Base-by-base conservation (phyloP, 371 early-diverging fungal species). In the Phascolomyces articulosus region DNA sequence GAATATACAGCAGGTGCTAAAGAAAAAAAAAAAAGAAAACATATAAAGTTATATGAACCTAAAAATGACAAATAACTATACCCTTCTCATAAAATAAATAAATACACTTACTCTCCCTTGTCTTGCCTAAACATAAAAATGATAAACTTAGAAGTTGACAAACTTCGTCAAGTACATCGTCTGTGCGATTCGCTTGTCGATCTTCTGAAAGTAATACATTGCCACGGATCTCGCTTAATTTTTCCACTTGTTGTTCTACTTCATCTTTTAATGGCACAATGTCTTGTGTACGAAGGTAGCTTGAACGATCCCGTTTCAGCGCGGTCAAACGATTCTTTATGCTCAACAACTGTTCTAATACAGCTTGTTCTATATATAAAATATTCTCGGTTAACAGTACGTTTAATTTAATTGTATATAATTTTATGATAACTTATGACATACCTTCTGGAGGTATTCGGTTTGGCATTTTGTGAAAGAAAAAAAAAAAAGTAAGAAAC, bases 81-180 rank as follows among this genome's bases (percentile, higher is more conserved):
- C 38, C 31, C 44, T 28, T 16, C 55, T 55, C 18, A 24, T 40
- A 15, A 34, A 23, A 9, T 10, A 54, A 51, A 53, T 4, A 28
- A 16, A 20, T 0, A 28, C 20, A 21, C 67, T 47, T 76, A 78
- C 89, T 83, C 77, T 93, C 93, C 66, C 85, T 79, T 63, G 85
- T 90, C 68, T 91, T 93, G 24, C 93, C 93, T 48, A 92, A 62
- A 7, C 89, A 88, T 74, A 93, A 75, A 71, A 88, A 93, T 64
- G 91, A 90, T 58, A 93, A 77, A 56, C 91, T 91, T 15, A 93
- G 78, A 60, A 93, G 82, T 65, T 91, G 90, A 69, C 87, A 89
- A 48, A 90, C 86, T 44, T 91, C 91, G 56, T 93, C 92, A 15
- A 91, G 73, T 28, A 91, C 84, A 62, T 85, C 85, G 67, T 93